Conservation (phyloP, 2,329 filamentous ascomycete species). For the Hypomyces rosellus region DNA sequence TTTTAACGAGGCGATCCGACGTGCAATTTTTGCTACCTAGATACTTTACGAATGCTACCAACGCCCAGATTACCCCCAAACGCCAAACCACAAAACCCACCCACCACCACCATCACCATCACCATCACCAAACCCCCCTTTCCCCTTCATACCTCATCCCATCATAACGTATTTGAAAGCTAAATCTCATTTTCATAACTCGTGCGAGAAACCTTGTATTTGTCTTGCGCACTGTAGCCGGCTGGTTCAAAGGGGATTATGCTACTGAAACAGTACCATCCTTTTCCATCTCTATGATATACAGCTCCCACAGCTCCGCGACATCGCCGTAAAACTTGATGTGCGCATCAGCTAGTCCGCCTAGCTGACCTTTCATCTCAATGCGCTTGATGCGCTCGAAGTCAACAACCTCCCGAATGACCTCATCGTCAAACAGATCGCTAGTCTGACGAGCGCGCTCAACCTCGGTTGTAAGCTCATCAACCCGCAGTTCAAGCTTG, state of each 20-base stretch:
- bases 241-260: background rate
- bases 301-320: conserved; percentile 79
- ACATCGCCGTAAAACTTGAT: conserved; percentile 79
- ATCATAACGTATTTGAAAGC: background rate
- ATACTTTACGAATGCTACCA: conserved; percentile 6
- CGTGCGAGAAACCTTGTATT: background rate
- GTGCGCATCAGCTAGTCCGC: conserved; percentile 76
- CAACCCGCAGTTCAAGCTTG: conserved; percentile 87
- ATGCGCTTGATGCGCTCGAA: conserved; percentile 95
- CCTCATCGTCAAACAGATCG: conserved; percentile 93
- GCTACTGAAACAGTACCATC: conserved; percentile 36
- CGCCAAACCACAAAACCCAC: background rate
- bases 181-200: background rate
- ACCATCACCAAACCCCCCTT: no score
- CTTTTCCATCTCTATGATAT: conserved; percentile 81
- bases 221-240: background rate
- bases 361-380: conserved; percentile 85
- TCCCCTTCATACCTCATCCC: no score
- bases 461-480: conserved; percentile 83
- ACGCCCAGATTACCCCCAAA: conserved; percentile 8
- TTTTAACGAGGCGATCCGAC: no score
- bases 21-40: no score
- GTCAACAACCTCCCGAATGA: conserved; percentile 84
- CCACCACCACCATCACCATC: no score
- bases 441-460: conserved; percentile 80